Percentiles rank a stretch among this genome's conserved stretches.
Evolutionary conservation across 306 rosid species (phyloP).

Genomic region (Cucurbita argyrosperma): DNA sequence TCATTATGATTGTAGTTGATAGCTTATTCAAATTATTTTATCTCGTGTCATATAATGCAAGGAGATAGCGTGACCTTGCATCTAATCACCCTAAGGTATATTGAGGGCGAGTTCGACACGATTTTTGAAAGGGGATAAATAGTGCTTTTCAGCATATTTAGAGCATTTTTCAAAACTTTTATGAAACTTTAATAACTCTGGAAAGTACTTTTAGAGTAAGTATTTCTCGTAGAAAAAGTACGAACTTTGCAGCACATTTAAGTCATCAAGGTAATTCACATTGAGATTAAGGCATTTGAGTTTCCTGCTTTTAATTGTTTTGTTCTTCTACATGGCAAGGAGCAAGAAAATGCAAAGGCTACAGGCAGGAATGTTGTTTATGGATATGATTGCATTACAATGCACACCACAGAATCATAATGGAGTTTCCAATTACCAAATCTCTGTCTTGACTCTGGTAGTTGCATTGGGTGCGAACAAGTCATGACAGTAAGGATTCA

Average conservation of each 20-base stretch:
- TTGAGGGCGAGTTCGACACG: background rate
- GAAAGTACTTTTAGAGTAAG: background rate
- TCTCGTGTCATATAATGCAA: background rate
- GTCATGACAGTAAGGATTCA: background rate
- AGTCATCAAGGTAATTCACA: background rate
- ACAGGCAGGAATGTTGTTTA: background rate
- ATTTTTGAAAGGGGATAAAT: background rate
- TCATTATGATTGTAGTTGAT: background rate
- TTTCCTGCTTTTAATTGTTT: background rate
- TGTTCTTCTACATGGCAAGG: background rate
- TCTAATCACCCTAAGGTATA: background rate
- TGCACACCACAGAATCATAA: background rate
- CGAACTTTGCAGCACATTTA: background rate
- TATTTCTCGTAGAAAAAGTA: background rate
- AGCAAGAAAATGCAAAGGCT: background rate
- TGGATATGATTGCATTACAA: background rate
- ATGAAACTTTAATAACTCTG: background rate
- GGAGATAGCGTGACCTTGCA: background rate
- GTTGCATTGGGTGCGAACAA: background rate
- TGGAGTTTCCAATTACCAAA: background rate
- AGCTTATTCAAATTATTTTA: background rate
- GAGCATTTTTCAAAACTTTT: background rate
- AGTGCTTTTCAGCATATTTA: background rate
- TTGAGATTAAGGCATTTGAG: background rate
- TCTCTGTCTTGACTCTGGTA: background rate